Evolutionary conservation across 2,329 filamentous ascomycete genomes (phyloP), one percentile per base, ranked within the genome.

Genomic region (Thielaviopsis euricoi): DNA sequence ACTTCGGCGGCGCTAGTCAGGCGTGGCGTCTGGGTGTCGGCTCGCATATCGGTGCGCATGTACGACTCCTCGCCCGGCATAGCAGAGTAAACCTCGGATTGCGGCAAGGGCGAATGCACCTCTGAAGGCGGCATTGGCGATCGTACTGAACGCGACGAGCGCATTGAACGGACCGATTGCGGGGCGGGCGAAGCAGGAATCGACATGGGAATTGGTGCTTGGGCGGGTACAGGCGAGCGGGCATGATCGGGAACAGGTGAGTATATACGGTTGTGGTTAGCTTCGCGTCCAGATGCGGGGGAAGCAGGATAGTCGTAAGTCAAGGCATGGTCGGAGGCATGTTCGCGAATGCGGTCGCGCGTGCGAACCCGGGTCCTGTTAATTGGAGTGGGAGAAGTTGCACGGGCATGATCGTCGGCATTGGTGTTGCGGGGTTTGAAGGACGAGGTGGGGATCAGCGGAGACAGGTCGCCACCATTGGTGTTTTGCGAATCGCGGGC

Each of bases 301-400:
- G 43, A 48, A 48, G 48, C 46, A 17, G 55, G 55, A 15, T 57
- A 33, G 23, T 40, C 33, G 46, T 58, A 52, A n/a, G 49, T 48
- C 23, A 56, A 19, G 17, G 52, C n/a, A 10, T 43, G 26, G 7
- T 55, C 55, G 10, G 52, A 46, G 50, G 29, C 49, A 22, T 60
- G 59, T n/a, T 60, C 59, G 19, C 59, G 55, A 40, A 60, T 51
- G 6, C 59, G 55, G 25, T 60, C 55, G 15, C 59, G 49, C 15
- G 59, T 60, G 25, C 59, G 55, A 15, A 49, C 57, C 13, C 59
- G 59, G 15, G 59, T 55, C 4, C 52, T 58, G 5, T 52, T 48
- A 6, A 60, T 52, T 21, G 52, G 55, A n/a, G 59, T 58, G 5
- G 59, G 59, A 17, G 55, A 58, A 12, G 48, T 17, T 3, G 52